These are phyloP conservation scores for Xerocomellus dryophilus DNA, from an alignment of 768 basidiomycete genomes.

Conservation along the genomic window DNA sequence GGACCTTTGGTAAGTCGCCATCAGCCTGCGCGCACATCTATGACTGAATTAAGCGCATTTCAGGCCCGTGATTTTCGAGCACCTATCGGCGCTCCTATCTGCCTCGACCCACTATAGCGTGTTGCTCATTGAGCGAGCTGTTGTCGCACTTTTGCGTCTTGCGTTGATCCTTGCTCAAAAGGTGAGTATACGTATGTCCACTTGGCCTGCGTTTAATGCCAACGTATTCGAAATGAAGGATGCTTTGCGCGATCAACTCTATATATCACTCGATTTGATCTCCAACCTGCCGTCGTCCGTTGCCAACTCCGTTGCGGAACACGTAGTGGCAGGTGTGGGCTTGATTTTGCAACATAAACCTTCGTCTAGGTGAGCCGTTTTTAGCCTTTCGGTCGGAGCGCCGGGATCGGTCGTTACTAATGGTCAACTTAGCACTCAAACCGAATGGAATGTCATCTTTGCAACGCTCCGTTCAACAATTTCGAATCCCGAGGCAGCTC, in stretches of 20 bases:
- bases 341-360: conserved; percentile 73
- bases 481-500: conserved; percentile 82
- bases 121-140: conserved; percentile 89
- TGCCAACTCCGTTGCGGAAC: conserved; percentile 85
- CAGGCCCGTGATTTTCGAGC: conserved; percentile 95
- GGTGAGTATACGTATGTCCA: conserved; percentile 43
- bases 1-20: conserved; percentile 73
- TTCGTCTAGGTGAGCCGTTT: conserved; percentile 51
- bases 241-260: conserved; percentile 87
- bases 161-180: conserved; percentile 78
- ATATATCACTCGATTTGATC: conserved; percentile 88
- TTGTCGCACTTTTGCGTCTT: conserved; percentile 83
- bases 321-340: conserved; percentile 80
- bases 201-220: not conserved
- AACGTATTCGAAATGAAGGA: conserved; percentile 44
- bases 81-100: conserved; percentile 77
- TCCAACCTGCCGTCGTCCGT: conserved; percentile 73
- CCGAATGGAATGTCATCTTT: conserved; percentile 94
- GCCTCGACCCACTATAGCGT: conserved; percentile 81
- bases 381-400: not conserved
- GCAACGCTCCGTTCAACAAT: conserved; percentile 84
- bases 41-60: not conserved
- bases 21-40: not conserved
- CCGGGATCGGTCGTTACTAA: conserved; percentile 1
- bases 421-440: conserved; percentile 60